phyloP scores from a whole-genome alignment of 345 rosid species.

The Hypericum perforatum region DNA sequence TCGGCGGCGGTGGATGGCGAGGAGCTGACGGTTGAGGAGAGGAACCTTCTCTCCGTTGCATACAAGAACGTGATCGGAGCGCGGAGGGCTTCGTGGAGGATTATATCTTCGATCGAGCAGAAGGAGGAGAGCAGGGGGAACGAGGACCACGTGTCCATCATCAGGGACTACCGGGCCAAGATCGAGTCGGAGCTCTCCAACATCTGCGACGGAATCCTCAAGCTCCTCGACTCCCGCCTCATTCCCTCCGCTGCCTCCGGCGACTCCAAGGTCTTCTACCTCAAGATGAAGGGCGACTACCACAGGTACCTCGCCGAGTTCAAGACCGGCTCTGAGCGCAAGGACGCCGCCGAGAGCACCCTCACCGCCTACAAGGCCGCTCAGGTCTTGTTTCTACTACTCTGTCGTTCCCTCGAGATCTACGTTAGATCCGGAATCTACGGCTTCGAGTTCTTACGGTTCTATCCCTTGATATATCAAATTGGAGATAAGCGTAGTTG shows the following conservation, averaged over 20 bases:
- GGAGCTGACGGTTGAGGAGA: conserved; percentile 9
- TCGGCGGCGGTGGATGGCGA: conserved; percentile 3
- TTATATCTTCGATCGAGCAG: conserved; percentile 5
- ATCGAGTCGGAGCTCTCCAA: conserved; percentile 8
- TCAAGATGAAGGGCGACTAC: conserved; percentile 8
- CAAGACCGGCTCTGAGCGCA: conserved; percentile 7
- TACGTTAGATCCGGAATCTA: too few species aligned
- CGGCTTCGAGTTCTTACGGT: too few species aligned
- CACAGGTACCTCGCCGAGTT: conserved; percentile 8
- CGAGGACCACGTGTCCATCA: conserved; percentile 6
- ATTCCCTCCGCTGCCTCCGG: conserved; percentile 6
- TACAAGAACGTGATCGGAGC: conserved; percentile 6
- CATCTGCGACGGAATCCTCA: conserved; percentile 8
- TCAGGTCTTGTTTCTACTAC: background rate
- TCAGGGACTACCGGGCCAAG: conserved; percentile 7
- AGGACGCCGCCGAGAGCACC: conserved; percentile 9
- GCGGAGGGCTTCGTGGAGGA: conserved; percentile 1
- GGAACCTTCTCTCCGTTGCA: conserved; percentile 1
- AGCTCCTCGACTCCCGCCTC: conserved; percentile 7
- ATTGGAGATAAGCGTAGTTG: too few species aligned
- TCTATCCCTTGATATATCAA: too few species aligned
- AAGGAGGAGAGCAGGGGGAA: conserved; percentile 10
- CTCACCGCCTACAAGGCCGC: conserved; percentile 6
- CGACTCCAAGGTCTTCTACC: conserved; percentile 9
- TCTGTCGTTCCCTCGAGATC: too few species aligned